Evolutionary conservation across 2,329 filamentous ascomycete genomes (phyloP), one percentile per base, ranked within the genome.

Genomic region (Ascochyta pisi): DNA sequence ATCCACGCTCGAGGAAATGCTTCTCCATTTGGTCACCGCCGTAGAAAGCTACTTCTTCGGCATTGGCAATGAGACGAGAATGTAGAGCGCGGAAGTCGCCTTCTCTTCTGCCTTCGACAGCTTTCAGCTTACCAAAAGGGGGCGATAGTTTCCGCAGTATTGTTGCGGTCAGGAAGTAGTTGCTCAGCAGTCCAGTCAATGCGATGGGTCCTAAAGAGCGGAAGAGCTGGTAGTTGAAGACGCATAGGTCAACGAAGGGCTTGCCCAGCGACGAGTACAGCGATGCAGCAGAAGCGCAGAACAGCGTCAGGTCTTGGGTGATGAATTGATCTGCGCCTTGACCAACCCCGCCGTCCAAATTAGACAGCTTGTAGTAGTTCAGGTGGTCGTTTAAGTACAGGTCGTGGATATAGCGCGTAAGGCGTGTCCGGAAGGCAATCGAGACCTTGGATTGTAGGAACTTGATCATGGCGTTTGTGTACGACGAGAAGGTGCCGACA

Each of bases 401-500:
- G 70, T 99, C 95, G 76, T 99, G 95, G 50, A 99, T 96, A 74
- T 99, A 99, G 65, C 95, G 84, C 2, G 95, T 99, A 13, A 99
- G 83, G 10, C 95, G 87, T 4, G 95, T 99, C 38, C 95, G 88
- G 83, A 99, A 99, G 31, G 96, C 94, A 64, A 99, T 99, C 6
- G 94, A 96, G 50, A 99, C 92, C 80, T 99, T 99, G 46, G 91
- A 94, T 77, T 99, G 94, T 60, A 99, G 84, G 78, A 91, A 99
- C 77, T 98, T 98, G 82, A 99, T 99, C 90, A 96, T 97, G 50
- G 94, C 92, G 76, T 99, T 99, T 46, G 94, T 97, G 72, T 99
- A 99, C 0, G 94, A 96, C 8, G 93, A 94, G 61, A 98, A 88
- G 2, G 90, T 91, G 38, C 95, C 95, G 33, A 99, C 88, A 3